Base-by-base conservation (phyloP, 2,329 filamentous ascomycete genomes). In the Acephala macrosclerotiorum region DNA sequence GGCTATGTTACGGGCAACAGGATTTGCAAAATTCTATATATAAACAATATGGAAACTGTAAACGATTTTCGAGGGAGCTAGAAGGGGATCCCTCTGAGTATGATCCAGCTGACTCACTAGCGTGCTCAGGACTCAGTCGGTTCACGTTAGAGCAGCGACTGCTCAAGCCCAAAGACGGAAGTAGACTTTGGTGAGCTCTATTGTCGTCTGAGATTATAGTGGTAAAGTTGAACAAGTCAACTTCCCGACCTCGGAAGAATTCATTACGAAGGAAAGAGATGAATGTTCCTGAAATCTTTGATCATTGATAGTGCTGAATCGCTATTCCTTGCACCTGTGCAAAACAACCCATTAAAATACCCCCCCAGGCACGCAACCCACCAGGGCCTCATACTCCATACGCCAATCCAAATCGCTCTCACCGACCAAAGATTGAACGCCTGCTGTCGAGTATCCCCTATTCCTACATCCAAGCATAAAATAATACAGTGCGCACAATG, bases 321-420 rank as follows among this genome's bases (percentile, higher is more conserved):
- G 49, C 22, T 53, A 33, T 33, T 53, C 26, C 6, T 25, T 22
- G 45, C 11, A 22, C 33, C 47, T 51, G 22, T 33, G 49, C 25
- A 49, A 22, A 49, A 53, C 49, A 16, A 12, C 49, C 25, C 12
- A n/a, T 22, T 53, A 53, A 5, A 7, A 49, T 53, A 33, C 18
- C 18, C 4, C 49, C 49, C 29, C 29, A 6, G 49, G 9, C 29
- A 25, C 26, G 14, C 45, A 49, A 22, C 45, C n/a, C 11, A 63
- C 33, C 33, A 57, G 36, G 29, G 11, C 35, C 18, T 14, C 63
- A 36, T 58, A 60, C 64, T 58, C 64, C 64, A 22, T 63, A 69
- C 67, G 64, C 67, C 67, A 68, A 60, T 59, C 66, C 57, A 71
- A 70, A 66, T 67, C 70, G 70, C 68, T 70, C 66, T 70, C 70